These are phyloP conservation scores for Malassezia sympodialis DNA, from an alignment of 1,284 basidiomycete species.

Conservation along the genomic window DNA sequence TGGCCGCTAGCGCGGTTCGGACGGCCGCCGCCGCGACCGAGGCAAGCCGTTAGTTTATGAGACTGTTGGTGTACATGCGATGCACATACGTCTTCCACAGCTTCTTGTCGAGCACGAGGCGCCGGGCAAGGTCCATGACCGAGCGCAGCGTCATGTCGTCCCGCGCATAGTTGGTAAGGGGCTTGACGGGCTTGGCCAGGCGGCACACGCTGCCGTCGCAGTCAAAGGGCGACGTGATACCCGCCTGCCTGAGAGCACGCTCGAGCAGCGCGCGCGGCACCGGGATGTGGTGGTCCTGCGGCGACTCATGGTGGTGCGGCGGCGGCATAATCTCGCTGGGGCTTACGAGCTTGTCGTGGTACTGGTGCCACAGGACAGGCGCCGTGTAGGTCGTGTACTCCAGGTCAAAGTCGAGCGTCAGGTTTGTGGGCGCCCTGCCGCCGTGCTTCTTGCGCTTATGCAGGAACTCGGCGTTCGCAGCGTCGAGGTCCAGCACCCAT, in stretches of 20 bases:
- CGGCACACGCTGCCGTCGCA: conserved; percentile 42
- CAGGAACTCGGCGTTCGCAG: conserved; percentile 53
- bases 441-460: conserved; percentile 12
- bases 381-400: conserved; percentile 42
- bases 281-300: conserved; percentile 19
- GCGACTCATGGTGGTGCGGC: background rate
- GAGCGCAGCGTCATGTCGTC: conserved; percentile 66
- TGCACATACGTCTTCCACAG: conserved; percentile 59
- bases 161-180: conserved; percentile 59
- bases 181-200: background rate
- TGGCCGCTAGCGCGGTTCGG: conserved; percentile 49
- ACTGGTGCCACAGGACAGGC: conserved; percentile 34
- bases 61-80: conserved; percentile 56
- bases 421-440: conserved; percentile 14
- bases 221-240: conserved; percentile 39
- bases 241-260: background rate
- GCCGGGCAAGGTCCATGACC: conserved; percentile 63
- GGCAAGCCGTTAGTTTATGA: background rate
- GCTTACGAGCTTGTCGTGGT: conserved; percentile 1
- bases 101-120: conserved; percentile 57
- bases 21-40: conserved; percentile 18
- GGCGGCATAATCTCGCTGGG: background rate
- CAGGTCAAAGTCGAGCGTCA: conserved; percentile 26
- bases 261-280: conserved; percentile 63
- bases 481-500: conserved; percentile 63